Evolutionary conservation across 148 eudicot genomes (phyloP).

Genomic region (Vaccinium vitisidaea): DNA sequence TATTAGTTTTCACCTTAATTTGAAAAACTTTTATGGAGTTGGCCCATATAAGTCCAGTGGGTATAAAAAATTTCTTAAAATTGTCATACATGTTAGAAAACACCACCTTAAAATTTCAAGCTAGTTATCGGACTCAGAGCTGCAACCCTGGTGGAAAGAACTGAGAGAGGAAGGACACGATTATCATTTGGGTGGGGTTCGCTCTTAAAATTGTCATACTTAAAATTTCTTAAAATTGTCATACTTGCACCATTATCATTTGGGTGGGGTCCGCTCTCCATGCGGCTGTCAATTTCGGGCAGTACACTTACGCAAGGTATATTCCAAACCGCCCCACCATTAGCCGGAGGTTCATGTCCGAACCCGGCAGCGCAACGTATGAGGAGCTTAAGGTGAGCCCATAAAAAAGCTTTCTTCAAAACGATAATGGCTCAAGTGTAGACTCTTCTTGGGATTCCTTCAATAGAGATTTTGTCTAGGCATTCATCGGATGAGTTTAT

Average conservation of each 20-base stretch:
- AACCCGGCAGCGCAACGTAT: constrained; percentile 27
- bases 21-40: no score
- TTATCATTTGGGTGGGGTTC: no score
- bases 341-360: constrained; percentile 33
- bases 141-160: constrained; percentile 30
- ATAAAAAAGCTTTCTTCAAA: constrained; percentile 24
- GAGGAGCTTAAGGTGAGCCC: constrained; percentile 30
- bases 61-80: no score
- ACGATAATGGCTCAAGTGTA: constrained; percentile 33
- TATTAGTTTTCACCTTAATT: no score
- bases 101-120: no score
- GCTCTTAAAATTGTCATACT: no score
- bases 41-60: no score
- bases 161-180: constrained; percentile 14
- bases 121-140: constrained; percentile 15
- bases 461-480: constrained; percentile 31
- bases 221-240: no score
- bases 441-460: constrained; percentile 29
- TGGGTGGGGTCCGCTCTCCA: constrained; percentile 30
- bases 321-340: constrained; percentile 28
- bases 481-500: constrained; percentile 30
- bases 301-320: constrained; percentile 34
- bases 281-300: constrained; percentile 37
- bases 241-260: neutral
- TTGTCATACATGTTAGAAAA: no score